Evolutionary conservation across 2,329 filamentous ascomycete species (phyloP).

Genomic region (Fusarium graminum): DNA sequence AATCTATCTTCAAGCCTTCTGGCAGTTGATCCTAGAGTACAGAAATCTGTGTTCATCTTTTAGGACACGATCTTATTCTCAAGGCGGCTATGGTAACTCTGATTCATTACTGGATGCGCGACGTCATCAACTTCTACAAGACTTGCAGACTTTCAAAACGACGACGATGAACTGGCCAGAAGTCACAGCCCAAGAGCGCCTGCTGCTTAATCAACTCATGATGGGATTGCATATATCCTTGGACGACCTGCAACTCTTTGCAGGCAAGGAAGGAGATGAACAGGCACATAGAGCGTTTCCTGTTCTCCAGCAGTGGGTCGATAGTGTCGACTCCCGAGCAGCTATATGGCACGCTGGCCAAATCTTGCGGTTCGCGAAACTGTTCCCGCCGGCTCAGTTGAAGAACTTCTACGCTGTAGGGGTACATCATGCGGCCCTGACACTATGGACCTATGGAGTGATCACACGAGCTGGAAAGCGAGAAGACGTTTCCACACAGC

Average conservation of each 20-base stretch:
- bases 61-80: slow-evolving; percentile 62
- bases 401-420: slow-evolving; percentile 77
- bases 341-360: slow-evolving; percentile 78
- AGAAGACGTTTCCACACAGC: slow-evolving; percentile 52
- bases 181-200: slow-evolving; percentile 60
- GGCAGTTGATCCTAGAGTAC: slow-evolving; percentile 75
- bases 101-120: slow-evolving; percentile 65
- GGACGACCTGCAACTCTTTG: slow-evolving; percentile 75
- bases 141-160: slow-evolving; percentile 63
- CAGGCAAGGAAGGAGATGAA: slow-evolving; percentile 75
- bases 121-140: slow-evolving; percentile 72
- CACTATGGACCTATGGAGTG: slow-evolving; percentile 78
- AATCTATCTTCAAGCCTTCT: slow-evolving; percentile 74
- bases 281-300: slow-evolving; percentile 72
- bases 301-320: slow-evolving; percentile 69
- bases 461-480: slow-evolving; percentile 59
- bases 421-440: slow-evolving; percentile 76
- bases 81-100: slow-evolving; percentile 55
- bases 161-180: slow-evolving; percentile 59
- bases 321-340: slow-evolving; percentile 66
- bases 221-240: slow-evolving; percentile 75
- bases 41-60: slow-evolving; percentile 68
- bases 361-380: slow-evolving; percentile 70
- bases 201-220: slow-evolving; percentile 67
- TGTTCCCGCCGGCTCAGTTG: slow-evolving; percentile 65